Percentiles rank a stretch among this genome's conserved stretches.
Evolutionary conservation across 768 basidiomycete genomes (phyloP).

Genomic region (Postia placenta): DNA sequence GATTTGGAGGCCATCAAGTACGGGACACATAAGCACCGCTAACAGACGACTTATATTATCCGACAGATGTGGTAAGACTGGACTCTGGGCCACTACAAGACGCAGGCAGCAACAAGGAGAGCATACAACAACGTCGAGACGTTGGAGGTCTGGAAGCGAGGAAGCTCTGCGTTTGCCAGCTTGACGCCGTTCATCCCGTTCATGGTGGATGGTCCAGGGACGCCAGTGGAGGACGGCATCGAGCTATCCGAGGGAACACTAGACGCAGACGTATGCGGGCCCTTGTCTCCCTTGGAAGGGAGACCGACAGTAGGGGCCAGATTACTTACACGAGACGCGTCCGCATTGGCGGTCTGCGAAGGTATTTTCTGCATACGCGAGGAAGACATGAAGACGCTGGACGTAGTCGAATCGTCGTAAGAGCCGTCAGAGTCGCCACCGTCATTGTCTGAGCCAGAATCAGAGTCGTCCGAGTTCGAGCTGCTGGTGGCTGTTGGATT

Average conservation of each 20-base stretch:
- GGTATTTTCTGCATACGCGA: not conserved
- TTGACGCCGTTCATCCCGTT: constrained; percentile 3
- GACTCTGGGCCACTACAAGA: not conserved
- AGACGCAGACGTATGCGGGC: not conserved
- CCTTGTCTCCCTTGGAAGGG: constrained; percentile 6
- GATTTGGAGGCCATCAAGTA: no score
- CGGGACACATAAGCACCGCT: no score
- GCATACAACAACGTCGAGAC: constrained; percentile 1
- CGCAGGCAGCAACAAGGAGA: constrained; percentile 3
- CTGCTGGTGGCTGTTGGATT: not conserved
- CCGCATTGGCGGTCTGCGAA: not conserved
- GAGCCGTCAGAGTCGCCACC: not conserved
- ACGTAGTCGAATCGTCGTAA: not conserved
- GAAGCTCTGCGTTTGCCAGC: constrained; percentile 4
- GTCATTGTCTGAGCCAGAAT: not conserved
- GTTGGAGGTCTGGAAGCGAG: not conserved
- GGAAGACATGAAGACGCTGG: not conserved
- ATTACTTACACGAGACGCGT: not conserved
- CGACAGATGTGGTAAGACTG: no score
- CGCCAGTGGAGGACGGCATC: not conserved
- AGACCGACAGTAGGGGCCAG: constrained; percentile 9
- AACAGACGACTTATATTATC: no score
- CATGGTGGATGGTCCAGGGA: not conserved
- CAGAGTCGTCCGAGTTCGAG: not conserved
- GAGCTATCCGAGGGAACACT: not conserved